phyloP scores from a whole-genome alignment of 768 basidiomycete genomes.

The Leccinum boreale region DNA sequence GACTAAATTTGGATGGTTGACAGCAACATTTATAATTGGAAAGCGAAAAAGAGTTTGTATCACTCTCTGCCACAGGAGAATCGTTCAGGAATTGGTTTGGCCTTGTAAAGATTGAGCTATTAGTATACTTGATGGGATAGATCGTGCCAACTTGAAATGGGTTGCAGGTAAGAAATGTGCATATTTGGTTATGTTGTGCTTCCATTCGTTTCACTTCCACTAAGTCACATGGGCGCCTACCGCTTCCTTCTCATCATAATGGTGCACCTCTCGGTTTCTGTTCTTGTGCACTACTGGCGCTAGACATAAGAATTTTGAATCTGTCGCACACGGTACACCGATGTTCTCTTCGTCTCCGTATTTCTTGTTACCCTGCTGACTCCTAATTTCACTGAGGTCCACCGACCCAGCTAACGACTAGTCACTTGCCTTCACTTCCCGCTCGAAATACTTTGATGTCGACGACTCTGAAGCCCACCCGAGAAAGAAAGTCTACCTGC shows the following conservation, averaged over 20 bases:
- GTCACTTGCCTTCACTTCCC: background rate
- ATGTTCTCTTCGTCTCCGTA: background rate
- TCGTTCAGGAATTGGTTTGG: no score
- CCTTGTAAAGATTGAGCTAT: no score
- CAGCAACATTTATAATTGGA: no score
- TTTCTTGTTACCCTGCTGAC: background rate
- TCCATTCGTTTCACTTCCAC: background rate
- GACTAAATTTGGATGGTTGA: constrained; percentile 26
- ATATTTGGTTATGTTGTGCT: background rate
- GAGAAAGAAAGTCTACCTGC: background rate
- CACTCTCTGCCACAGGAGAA: no score
- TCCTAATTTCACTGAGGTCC: background rate
- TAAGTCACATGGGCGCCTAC: background rate
- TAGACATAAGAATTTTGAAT: background rate
- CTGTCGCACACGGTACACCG: background rate
- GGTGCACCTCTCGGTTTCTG: background rate
- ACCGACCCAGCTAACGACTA: background rate
- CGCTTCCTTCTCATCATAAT: background rate
- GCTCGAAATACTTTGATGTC: background rate
- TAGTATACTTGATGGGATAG: no score
- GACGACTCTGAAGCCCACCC: background rate
- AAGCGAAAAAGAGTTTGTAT: no score
- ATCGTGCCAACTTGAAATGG: no score
- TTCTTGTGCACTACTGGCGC: background rate
- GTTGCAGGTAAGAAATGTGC: no score